phyloP scores from a whole-genome alignment of 2,329 filamentous ascomycete species.

The Colletotrichum musicola region DNA sequence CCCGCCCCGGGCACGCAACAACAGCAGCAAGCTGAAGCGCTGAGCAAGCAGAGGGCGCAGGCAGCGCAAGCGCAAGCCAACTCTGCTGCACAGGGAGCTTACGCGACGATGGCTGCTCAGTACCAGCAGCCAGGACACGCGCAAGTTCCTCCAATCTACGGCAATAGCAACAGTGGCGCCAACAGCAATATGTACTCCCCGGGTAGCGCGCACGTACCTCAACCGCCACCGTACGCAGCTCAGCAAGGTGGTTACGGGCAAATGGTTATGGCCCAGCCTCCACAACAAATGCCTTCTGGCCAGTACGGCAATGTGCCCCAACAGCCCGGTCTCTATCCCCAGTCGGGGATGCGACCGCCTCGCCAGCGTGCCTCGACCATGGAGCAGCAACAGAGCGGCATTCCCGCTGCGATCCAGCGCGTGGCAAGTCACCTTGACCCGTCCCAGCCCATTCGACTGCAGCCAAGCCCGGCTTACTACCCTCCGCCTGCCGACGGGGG shows the following conservation, averaged over 20 bases:
- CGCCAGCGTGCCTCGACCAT: constrained; percentile 95
- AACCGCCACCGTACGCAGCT: constrained; percentile 83
- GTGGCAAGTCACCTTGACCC: constrained; percentile 97
- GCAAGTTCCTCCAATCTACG: constrained; percentile 77
- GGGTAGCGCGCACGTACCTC: constrained; percentile 63
- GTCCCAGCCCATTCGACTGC: constrained; percentile 90
- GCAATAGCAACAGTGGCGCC: constrained; percentile 74
- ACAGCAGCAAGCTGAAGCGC: constrained; percentile 92
- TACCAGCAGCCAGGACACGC: constrained; percentile 62
- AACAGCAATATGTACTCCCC: constrained; percentile 86
- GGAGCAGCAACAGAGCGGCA: constrained; percentile 93
- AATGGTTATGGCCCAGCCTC: constrained; percentile 77
- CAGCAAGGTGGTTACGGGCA: constrained; percentile 79
- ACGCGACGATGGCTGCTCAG: constrained; percentile 63
- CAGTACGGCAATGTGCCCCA: constrained; percentile 72
- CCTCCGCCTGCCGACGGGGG: constrained; percentile 87
- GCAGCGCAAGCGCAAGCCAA: constrained; percentile 78
- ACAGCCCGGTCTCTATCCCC: constrained; percentile 71
- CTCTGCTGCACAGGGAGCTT: constrained; percentile 73
- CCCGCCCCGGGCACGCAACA: constrained; percentile 94
- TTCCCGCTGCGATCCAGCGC: constrained; percentile 91
- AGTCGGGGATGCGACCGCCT: constrained; percentile 75
- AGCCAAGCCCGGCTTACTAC: constrained; percentile 97
- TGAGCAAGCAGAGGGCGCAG: constrained; percentile 90
- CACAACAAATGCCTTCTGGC: constrained; percentile 73